Evolutionary conservation across 1,284 basidiomycete species (phyloP).

Genomic region (Ganoderma lucidum): DNA sequence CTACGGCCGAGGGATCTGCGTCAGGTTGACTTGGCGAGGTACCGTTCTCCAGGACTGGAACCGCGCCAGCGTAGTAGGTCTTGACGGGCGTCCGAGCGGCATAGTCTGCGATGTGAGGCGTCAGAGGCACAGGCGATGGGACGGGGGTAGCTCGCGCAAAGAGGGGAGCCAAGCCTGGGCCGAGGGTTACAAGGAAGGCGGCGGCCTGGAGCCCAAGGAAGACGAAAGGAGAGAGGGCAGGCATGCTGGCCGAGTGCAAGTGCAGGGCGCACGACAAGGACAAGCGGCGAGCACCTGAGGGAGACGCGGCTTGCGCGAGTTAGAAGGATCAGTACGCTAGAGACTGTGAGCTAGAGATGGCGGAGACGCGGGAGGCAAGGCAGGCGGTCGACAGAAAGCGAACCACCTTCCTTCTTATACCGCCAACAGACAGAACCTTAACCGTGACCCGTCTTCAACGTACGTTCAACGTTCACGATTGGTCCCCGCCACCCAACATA

Average conservation of each 20-base stretch:
- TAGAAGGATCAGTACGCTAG: conserved; percentile 31
- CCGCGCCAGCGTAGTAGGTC: conserved; percentile 16
- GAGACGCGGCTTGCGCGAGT: conserved; percentile 39
- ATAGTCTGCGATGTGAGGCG: conserved; percentile 31
- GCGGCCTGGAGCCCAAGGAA: conserved; percentile 49
- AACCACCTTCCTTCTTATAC: conserved; percentile 10
- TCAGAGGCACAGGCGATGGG: conserved; percentile 46
- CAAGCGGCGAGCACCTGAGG: conserved; percentile 6
- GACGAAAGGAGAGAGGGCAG: conserved; percentile 46
- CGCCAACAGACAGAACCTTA: conserved; percentile 9
- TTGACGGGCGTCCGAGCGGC: conserved; percentile 24
- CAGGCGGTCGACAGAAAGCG: background rate
- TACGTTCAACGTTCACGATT: background rate
- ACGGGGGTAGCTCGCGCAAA: conserved; percentile 37
- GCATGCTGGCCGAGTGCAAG: conserved; percentile 41
- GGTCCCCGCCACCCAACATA: conserved; percentile 3
- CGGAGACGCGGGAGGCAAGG: conserved; percentile 26
- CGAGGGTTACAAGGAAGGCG: conserved; percentile 45
- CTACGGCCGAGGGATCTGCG: conserved; percentile 18
- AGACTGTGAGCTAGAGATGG: conserved; percentile 29
- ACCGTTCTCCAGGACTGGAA: conserved; percentile 5
- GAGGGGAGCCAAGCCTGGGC: conserved; percentile 30
- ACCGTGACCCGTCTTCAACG: background rate
- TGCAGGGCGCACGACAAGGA: conserved; percentile 14
- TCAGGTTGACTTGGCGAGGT: background rate